Evolutionary conservation across 148 eudicot species (phyloP), one percentile per base, ranked within the genome.

Genomic region (Rhododendron griersonianum): DNA sequence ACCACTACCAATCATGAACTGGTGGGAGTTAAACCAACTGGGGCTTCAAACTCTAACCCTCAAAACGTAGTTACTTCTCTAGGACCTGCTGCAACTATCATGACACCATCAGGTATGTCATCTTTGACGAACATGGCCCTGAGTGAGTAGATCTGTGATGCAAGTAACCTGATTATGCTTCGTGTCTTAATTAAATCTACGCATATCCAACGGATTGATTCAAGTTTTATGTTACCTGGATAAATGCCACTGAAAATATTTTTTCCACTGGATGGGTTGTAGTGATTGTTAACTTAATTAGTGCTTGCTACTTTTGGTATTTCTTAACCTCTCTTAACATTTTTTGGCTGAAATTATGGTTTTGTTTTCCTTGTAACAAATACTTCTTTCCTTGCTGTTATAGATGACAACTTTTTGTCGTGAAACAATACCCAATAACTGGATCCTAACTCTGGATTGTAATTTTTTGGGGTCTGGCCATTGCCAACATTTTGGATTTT

Each of bases 71-170:
- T 75, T 39, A 80, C 86, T 45, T 84, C 95, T 35, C 50, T 85
- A 3, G 90, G 89, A 84, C 86, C 92, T 65, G 81, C 91, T 74
- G 87, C 89, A 77, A 45, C 89, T 53, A 33, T 91, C 81, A 90
- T 91, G 88, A 82, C 87, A 76, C 87, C 90, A 81, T 87, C 94
- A 88, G 95, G 95, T 92, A 92, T 28, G 50, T 53, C 28, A 57
- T 86, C 23, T 28, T 21, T 45, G 76, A 48, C 11, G 2, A 53
- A 18, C 74, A 50, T 9, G 79, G 71, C 55, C 16, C 50, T 76
- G 33, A 57, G 44, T 50, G 14, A 25, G 41, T 80, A 65, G 41
- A 67, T 45, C 30, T 80, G 21, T 65, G 67, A 33, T 80, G 71
- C 23, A 44, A 77, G 51, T 41, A 21, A 21, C 81, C 80, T 78